Conservation (phyloP, 2,329 filamentous ascomycete genomes). For the Paradendryphiella salina region DNA sequence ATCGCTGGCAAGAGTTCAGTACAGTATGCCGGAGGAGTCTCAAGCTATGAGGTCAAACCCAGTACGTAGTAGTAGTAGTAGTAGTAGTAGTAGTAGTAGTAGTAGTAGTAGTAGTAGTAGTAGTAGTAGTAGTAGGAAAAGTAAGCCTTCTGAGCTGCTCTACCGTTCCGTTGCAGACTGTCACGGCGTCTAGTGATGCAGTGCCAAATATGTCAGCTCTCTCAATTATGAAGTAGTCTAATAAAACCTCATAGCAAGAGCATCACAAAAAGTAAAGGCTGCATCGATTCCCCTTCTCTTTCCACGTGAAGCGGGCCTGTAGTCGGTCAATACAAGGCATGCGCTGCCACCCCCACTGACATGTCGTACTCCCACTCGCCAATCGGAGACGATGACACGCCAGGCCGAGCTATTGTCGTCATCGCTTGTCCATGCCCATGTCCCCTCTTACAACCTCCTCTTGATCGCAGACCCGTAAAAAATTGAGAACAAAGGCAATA, state of each 20-base stretch:
- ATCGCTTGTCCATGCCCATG: constrained; percentile 2
- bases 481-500: not conserved
- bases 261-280: not conserved
- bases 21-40: too few relatives aligned
- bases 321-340: not conserved
- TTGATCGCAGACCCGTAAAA: not conserved
- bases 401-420: constrained; percentile 15
- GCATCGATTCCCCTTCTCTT: not conserved
- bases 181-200: not conserved
- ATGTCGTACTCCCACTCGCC: constrained; percentile 25
- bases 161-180: not conserved
- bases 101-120: too few relatives aligned
- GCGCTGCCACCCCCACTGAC: constrained; percentile 19
- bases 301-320: not conserved
- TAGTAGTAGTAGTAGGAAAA: not conserved
- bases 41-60: too few relatives aligned
- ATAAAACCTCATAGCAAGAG: not conserved
- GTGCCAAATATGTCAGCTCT: not conserved
- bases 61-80: not conserved
- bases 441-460: not conserved
- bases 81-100: too few relatives aligned
- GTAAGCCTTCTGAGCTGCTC: not conserved
- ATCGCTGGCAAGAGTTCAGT: too few relatives aligned
- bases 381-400: constrained; percentile 23
- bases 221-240: not conserved